phyloP scores from a whole-genome alignment of 768 basidiomycete species.

The Aureoboletus auriporus region DNA sequence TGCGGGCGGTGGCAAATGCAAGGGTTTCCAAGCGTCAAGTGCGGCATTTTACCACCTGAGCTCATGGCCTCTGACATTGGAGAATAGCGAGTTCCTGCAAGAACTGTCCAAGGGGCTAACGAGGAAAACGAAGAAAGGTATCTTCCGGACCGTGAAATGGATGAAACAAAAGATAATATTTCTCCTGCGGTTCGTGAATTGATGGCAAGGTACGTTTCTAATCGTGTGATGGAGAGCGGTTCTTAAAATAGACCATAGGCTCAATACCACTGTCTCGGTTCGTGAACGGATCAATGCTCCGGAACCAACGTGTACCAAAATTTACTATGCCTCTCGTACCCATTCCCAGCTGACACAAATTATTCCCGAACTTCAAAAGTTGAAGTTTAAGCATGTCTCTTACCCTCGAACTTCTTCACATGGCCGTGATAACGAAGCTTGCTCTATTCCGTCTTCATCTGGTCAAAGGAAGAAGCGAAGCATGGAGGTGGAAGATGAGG shows the following conservation, averaged over 20 bases:
- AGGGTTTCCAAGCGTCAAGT: constrained; percentile 62
- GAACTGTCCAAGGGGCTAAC: constrained; percentile 21
- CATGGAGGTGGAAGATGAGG: constrained; percentile 19
- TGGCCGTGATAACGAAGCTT: neutral
- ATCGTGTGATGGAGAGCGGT: neutral
- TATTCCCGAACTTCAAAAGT: constrained; percentile 74
- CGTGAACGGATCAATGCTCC: constrained; percentile 18
- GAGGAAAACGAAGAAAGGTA: constrained; percentile 60
- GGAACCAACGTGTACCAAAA: constrained; percentile 69
- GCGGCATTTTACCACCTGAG: constrained; percentile 13
- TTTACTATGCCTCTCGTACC: constrained; percentile 93
- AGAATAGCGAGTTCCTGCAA: constrained; percentile 21
- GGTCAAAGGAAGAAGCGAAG: constrained; percentile 18
- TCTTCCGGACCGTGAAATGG: constrained; percentile 55
- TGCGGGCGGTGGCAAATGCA: constrained; percentile 51
- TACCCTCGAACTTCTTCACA: constrained; percentile 13
- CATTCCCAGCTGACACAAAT: constrained; percentile 95
- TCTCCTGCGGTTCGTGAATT: constrained; percentile 76
- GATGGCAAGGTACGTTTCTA: constrained; percentile 60
- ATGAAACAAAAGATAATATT: constrained; percentile 49
- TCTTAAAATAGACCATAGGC: constrained; percentile 11
- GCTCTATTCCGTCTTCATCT: neutral
- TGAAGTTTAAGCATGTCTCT: constrained; percentile 46
- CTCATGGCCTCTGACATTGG: constrained; percentile 4
- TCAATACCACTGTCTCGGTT: constrained; percentile 7